Base-by-base conservation (phyloP, 306 rosid genomes). In the Luffa aegyptiaca region DNA sequence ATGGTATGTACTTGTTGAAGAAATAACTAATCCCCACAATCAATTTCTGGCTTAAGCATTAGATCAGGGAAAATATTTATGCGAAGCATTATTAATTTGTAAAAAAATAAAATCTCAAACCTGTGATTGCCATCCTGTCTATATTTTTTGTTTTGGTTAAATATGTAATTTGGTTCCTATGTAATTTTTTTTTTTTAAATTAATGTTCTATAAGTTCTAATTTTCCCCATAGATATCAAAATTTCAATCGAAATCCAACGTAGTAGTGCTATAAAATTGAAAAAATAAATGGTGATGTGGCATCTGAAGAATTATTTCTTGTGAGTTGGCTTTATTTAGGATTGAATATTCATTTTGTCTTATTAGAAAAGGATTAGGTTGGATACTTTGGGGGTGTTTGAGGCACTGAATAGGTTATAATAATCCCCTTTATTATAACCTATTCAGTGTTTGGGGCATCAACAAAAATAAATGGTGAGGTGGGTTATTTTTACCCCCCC, bases 1-100 rank as follows among this genome's bases (percentile, higher is more conserved):
- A 95, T 84, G 98, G 96, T 76, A 84, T 91, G 93, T 92, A 92
- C 80, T 53, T 89, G 58, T 65, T 92, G 41, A 90, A 95, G 86
- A 92, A 90, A 86, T 89, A 83, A 31, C 76, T 71, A 10, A n/a
- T 44, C 48, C 51, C 49, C 31, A 17, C 31, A 65, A 16, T 65
- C 42, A 62, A 33, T 31, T 13, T 62, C 10, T 49, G 33, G 17
- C 71, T 35, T 3, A 64, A 14, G 8, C 71, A 64, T 36, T 63
- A 63, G 45, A 8, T 63, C 70, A 57, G 33, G 63, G 33, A 20
- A 57, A n/a, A 57, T 57, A 8, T 63, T 16, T 35, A 13, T 16
- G 70, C 68, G n/a, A 49, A 49, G 12, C 33, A 11, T 62, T 4
- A 13, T 62, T 12, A 62, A 62, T 62, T 35, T 62, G n/a, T 62